Percentiles rank a stretch among this genome's conserved stretches.
Evolutionary conservation across 108 stramenopile species (phyloP).

Genomic region (Schizochytrium sp.): DNA sequence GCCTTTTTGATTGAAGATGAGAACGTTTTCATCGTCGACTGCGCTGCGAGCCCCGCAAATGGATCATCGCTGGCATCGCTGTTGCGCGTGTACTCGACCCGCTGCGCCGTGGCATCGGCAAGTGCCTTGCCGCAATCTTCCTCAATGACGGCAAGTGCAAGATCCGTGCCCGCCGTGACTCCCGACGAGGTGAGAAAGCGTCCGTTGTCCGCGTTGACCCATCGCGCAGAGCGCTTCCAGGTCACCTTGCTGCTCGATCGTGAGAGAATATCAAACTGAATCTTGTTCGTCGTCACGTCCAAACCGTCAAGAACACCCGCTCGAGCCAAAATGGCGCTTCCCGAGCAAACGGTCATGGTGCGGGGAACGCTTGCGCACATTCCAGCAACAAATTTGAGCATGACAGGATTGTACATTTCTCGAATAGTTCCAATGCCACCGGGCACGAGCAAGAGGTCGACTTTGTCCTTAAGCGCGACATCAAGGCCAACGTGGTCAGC

Average conservation of each 20-base stretch:
- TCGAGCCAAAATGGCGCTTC: background rate
- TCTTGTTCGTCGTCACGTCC: background rate
- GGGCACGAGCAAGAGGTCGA: background rate
- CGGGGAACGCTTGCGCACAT: background rate
- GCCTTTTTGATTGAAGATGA: too few species aligned
- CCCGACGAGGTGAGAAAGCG: background rate
- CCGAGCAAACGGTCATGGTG: background rate
- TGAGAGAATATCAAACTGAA: background rate
- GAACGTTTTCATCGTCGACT: too few species aligned
- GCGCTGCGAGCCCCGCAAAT: background rate
- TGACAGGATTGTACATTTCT: background rate
- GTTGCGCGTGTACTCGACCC: background rate
- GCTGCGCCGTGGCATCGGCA: background rate
- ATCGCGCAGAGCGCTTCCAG: background rate
- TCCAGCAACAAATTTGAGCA: background rate
- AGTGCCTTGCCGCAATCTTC: background rate
- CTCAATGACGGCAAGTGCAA: background rate
- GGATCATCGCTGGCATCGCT: background rate
- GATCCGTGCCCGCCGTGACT: background rate
- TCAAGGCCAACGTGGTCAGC: background rate
- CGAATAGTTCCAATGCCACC: background rate
- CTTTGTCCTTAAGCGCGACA: background rate
- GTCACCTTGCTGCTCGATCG: background rate
- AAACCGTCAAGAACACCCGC: background rate
- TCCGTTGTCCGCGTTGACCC: background rate